Evolutionary conservation across 768 basidiomycete species (phyloP), one percentile per base, ranked within the genome.

Genomic region (Russula foetens): DNA sequence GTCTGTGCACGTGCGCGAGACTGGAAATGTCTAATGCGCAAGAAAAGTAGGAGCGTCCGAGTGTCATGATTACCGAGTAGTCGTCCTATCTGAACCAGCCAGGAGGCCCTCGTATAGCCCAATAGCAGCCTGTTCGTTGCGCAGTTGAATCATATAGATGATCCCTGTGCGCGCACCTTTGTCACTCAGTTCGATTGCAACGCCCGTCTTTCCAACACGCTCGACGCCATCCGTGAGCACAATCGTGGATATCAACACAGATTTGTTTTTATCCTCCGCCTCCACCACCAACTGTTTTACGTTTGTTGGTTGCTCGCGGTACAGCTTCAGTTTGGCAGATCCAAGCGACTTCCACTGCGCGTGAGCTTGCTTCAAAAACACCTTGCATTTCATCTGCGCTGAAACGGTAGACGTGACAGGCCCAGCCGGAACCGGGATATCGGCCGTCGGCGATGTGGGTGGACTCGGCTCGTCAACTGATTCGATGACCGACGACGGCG

Each of bases 281-380:
- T 94, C 88, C 31, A 98, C 95, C 17, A 98, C 97, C 29, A 99
- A 82, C 72, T 99, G 97, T 74, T 99, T 99, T 67, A 92, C 78
- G 68, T 92, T 92, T 26, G 86, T 91, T 28, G 92, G 92, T 58
- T 81, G 77, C 70, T 96, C 85, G 48, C 79, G 81, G 71, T 94
- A 99, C 51, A 99, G 77, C 69, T 89, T 92, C 64, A 98, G 79
- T 67, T 84, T 84, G 15, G 92, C 93, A 11, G 88, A 77, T 3
- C 97, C 97, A 57, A 98, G 78, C 1, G 90, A 85, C 75, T 97
- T 99, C 97, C 97, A 99, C 71, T 96, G 92, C n/a, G 89, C 87
- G 69, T 98, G 95, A 38, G 91, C 85, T 68, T 96, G 93, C 70
- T 98, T 87, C 49, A 97, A 76, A 75, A 98, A 99, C 24, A 98